A percentile compares a stretch with the other conserved stretches of the same genome.
Evolutionary conservation across 176 grass and related monocot genomes (phyloP).

Genomic region (Avena sativa): DNA sequence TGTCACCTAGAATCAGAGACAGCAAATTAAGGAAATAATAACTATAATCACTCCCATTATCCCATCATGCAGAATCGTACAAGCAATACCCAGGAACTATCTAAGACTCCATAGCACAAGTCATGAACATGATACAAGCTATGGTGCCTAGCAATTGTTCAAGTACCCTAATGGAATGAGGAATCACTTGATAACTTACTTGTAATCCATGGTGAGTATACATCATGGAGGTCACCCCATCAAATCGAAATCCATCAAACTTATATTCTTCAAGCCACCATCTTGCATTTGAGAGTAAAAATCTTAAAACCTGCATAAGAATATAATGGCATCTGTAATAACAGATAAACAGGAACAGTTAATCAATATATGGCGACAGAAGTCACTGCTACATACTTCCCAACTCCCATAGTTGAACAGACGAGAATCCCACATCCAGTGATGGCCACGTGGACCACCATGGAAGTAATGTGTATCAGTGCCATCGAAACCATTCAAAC

Average conservation of each 20-base stretch:
- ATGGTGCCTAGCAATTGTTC: slow-evolving; percentile 15
- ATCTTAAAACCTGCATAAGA: slow-evolving; percentile 80
- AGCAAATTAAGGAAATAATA: slow-evolving; percentile 32
- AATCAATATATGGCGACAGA: slow-evolving; percentile 28
- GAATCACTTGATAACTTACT: slow-evolving; percentile 50
- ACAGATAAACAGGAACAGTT: slow-evolving; percentile 41
- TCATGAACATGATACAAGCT: slow-evolving; percentile 25
- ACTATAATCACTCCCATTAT: slow-evolving; percentile 1
- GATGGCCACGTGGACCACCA: slow-evolving; percentile 76
- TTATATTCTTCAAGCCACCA: slow-evolving; percentile 99
- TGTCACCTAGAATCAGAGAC: slow-evolving; percentile 54
- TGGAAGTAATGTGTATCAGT: slow-evolving; percentile 98
- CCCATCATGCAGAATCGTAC: not conserved
- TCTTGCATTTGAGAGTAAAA: slow-evolving; percentile 88
- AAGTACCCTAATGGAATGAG: not conserved
- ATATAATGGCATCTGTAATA: slow-evolving; percentile 36
- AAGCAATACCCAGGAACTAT: slow-evolving; percentile 4
- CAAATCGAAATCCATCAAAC: slow-evolving; percentile 98
- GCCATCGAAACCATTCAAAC: slow-evolving; percentile 93
- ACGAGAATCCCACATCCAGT: slow-evolving; percentile 99
- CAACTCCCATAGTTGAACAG: slow-evolving; percentile 97
- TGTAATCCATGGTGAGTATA: slow-evolving; percentile 96
- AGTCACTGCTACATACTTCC: slow-evolving; percentile 63
- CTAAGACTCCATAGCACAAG: not conserved
- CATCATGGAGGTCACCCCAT: slow-evolving; percentile 99